Evolutionary conservation across 75 land plant species (phyloP).

Genomic region (Ceratopteris richardii): DNA sequence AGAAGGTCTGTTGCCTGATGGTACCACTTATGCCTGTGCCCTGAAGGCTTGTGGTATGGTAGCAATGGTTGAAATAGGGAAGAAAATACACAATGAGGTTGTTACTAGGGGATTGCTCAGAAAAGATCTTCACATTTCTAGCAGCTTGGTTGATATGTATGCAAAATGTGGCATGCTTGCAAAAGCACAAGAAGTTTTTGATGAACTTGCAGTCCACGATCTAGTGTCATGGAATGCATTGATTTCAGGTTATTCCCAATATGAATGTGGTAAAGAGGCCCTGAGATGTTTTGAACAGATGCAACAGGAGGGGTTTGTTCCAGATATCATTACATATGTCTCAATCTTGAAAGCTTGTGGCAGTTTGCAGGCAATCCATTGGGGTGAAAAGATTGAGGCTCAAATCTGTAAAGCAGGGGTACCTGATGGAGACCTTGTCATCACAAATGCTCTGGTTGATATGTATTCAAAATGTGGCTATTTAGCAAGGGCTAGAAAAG

Average conservation of each 20-base stretch:
- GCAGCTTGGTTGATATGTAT: slow-evolving; percentile 34
- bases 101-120: background rate
- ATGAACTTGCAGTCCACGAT: slow-evolving; percentile 28
- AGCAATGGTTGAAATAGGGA: slow-evolving; percentile 7
- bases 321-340: slow-evolving; percentile 13
- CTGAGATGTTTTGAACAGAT: slow-evolving; percentile 18
- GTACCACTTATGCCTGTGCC: slow-evolving; percentile 5
- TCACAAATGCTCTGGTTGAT: slow-evolving; percentile 41
- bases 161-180: slow-evolving; percentile 32
- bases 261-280: slow-evolving; percentile 16
- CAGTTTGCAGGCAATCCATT: slow-evolving; percentile 16
- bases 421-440: slow-evolving; percentile 21
- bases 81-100: slow-evolving; percentile 7
- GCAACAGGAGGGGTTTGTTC: slow-evolving; percentile 4
- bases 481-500: slow-evolving; percentile 31
- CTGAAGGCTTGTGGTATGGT: slow-evolving; percentile 12
- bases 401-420: slow-evolving; percentile 19
- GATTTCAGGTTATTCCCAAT: slow-evolving; percentile 38
- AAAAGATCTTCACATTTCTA: slow-evolving; percentile 5
- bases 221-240: slow-evolving; percentile 53
- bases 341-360: slow-evolving; percentile 42
- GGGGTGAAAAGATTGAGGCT: slow-evolving; percentile 38
- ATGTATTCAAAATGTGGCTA: slow-evolving; percentile 58
- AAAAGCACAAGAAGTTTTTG: slow-evolving; percentile 38
- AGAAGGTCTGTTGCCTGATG: background rate